phyloP scores from a whole-genome alignment of 371 early-diverging fungal species.

The Phascolomyces articulosus region DNA sequence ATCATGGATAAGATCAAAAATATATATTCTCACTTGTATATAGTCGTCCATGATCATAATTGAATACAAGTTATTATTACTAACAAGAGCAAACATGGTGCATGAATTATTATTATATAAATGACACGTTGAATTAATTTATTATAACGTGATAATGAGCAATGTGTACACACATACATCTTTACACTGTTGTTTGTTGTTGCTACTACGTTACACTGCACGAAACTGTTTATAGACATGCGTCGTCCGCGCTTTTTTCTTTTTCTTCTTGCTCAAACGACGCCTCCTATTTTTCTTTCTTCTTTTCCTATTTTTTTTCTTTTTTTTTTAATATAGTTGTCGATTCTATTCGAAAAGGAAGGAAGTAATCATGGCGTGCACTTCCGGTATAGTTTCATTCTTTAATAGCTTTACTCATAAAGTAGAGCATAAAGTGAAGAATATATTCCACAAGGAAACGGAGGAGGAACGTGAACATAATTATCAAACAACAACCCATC shows the following conservation, averaged over 20 bases:
- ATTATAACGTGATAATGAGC: too few species aligned
- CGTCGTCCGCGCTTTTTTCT: background rate
- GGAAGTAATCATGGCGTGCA: conserved; percentile 6
- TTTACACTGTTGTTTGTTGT: background rate
- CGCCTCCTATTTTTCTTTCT: conserved; percentile 1
- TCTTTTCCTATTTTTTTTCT: background rate
- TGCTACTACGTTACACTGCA: conserved; percentile 5
- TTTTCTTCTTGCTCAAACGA: background rate
- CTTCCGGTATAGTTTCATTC: conserved; percentile 7
- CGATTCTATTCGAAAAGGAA: too few species aligned
- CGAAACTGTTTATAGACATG: conserved; percentile 1
- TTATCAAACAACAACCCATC: conserved; percentile 52
- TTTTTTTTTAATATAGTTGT: background rate
- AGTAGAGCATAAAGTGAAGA: conserved; percentile 23
- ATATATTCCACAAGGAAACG: conserved; percentile 24
- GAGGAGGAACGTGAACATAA: conserved; percentile 37
- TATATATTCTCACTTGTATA: too few species aligned
- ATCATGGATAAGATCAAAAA: too few species aligned
- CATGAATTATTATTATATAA: too few species aligned
- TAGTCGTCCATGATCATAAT: too few species aligned
- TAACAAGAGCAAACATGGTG: too few species aligned
- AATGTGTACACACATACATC: too few species aligned
- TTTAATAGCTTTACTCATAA: background rate
- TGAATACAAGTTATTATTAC: too few species aligned
- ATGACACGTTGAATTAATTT: too few species aligned